These are phyloP conservation scores for Eruca vesicaria DNA, from an alignment of 441 rosid species.

Conservation along the genomic window DNA sequence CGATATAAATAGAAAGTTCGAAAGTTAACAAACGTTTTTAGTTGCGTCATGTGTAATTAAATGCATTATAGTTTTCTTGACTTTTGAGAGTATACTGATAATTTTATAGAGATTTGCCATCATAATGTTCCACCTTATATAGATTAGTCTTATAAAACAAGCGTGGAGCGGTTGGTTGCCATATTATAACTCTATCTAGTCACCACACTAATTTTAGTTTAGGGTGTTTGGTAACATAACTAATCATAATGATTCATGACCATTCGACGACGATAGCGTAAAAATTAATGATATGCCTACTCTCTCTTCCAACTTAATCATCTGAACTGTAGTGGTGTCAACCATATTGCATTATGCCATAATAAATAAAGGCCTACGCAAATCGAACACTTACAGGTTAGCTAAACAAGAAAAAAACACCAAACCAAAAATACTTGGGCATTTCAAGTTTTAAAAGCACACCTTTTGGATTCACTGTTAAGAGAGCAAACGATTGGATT, in stretches of 20 bases:
- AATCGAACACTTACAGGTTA: neutral
- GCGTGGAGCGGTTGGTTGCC: neutral
- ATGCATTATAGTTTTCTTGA: conserved; percentile 5
- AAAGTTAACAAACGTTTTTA: neutral
- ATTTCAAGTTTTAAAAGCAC: neutral
- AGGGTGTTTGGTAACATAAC: neutral
- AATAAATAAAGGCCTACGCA: neutral
- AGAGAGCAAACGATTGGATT: no score
- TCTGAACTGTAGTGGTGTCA: neutral
- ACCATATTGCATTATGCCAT: neutral
- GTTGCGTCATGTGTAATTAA: conserved; percentile 21
- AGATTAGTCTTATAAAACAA: neutral
- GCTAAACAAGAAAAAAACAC: neutral
- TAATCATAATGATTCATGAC: conserved; percentile 7
- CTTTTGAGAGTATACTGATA: neutral
- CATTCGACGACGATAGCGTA: neutral
- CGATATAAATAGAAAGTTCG: neutral
- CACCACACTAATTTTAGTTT: neutral
- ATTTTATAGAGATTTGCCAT: neutral
- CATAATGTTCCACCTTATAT: neutral
- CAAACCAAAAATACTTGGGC: no score
- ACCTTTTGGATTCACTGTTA: no score
- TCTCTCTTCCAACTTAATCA: neutral
- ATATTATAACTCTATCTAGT: conserved; percentile 20
- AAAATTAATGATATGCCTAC: neutral